Conservation (phyloP, 208 protist genomes). For the Vickermania spadyakhi region DNA sequence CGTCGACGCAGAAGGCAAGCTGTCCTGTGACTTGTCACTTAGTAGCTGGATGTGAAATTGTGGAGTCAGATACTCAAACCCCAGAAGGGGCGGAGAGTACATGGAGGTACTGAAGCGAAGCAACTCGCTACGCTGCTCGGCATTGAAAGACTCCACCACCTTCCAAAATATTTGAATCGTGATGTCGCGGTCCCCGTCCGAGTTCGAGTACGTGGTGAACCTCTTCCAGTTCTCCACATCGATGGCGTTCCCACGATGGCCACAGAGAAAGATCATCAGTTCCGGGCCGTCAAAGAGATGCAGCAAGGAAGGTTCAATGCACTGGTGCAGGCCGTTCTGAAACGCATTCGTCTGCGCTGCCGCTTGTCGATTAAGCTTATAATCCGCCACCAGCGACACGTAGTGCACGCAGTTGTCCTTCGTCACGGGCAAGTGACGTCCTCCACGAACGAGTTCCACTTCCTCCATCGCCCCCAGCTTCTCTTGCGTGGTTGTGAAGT, state of each 20-base stretch:
- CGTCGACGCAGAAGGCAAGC: conserved; percentile 85
- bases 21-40: conserved; percentile 19
- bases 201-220: conserved; percentile 74
- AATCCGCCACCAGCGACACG: conserved; percentile 89
- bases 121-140: conserved; percentile 61
- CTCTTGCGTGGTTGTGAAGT: conserved; percentile 75
- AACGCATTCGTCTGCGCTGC: conserved; percentile 80
- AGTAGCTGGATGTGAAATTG: conserved; percentile 81
- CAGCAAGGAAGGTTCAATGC: conserved; percentile 59
- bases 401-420: conserved; percentile 85
- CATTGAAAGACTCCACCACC: conserved; percentile 67
- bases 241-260: conserved; percentile 53
- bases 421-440: conserved; percentile 76
- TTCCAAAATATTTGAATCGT: conserved; percentile 83
- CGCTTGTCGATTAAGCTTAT: conserved; percentile 86
- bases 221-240: conserved; percentile 83
- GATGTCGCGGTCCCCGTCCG: conserved; percentile 38
- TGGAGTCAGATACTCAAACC: conserved; percentile 87
- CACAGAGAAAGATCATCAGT: conserved; percentile 77
- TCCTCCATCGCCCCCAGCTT: conserved; percentile 52
- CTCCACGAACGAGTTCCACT: conserved; percentile 72
- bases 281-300: conserved; percentile 84
- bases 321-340: conserved; percentile 50
- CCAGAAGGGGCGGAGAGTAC: conserved; percentile 84
- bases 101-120: conserved; percentile 87